Evolutionary conservation across 345 rosid genomes (phyloP).

Genomic region (Noccaea caerulescens): DNA sequence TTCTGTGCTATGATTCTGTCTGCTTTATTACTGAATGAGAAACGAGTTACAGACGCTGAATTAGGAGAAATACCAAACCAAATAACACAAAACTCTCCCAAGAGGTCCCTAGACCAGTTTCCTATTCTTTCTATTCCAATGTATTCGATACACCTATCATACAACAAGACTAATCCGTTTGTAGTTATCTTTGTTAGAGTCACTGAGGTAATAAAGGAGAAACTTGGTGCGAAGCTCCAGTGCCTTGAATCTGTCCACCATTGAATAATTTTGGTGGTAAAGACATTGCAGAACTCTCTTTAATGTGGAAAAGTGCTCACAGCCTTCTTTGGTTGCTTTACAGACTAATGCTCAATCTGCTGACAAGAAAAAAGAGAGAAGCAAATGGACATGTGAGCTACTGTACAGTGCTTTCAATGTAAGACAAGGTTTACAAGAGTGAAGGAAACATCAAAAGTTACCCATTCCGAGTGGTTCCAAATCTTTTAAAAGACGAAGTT

Average conservation of each 20-base stretch:
- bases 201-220: conserved; percentile 18
- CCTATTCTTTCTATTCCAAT: conserved; percentile 12
- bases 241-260: conserved; percentile 12
- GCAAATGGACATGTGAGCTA: conserved; percentile 28
- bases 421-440: neutral
- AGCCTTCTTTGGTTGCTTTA: conserved; percentile 16
- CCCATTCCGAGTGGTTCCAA: conserved; percentile 6
- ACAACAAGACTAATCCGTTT: conserved; percentile 13
- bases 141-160: neutral
- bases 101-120: neutral
- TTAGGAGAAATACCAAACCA: neutral
- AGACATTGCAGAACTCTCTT: conserved; percentile 5
- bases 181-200: conserved; percentile 4
- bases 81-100: conserved; percentile 5
- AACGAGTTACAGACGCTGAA: conserved; percentile 15
- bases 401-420: neutral
- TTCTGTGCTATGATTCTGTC: neutral
- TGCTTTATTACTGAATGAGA: conserved; percentile 1
- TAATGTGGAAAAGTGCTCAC: conserved; percentile 9
- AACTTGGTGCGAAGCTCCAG: neutral
- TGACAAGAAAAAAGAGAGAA: conserved; percentile 12
- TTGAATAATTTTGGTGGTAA: neutral
- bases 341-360: conserved; percentile 26
- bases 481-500: conserved; percentile 38
- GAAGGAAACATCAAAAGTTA: conserved; percentile 24